Evolutionary conservation across 2,329 filamentous ascomycete species (phyloP).

Genomic region (Monosporascus sp.): DNA sequence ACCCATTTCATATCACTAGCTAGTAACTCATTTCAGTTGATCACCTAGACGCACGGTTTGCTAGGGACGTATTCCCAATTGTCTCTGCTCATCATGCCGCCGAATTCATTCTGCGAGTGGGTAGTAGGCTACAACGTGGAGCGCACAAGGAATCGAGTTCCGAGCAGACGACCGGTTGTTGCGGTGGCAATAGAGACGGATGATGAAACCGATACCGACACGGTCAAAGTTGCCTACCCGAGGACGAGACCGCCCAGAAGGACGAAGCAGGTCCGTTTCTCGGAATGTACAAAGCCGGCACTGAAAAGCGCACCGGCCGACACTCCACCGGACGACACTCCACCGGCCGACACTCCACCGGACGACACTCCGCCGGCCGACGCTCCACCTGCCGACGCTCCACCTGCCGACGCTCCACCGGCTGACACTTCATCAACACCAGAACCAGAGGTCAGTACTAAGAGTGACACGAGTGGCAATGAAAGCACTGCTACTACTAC

Average conservation of each 20-base stretch:
- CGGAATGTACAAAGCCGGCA: conserved; percentile 28
- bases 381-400: too few species aligned
- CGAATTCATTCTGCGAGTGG: conserved; percentile 35
- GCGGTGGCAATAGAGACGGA: conserved; percentile 44
- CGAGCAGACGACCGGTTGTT: conserved; percentile 12
- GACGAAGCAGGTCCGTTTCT: conserved; percentile 12
- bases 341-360: too few species aligned
- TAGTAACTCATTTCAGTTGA: too few species aligned
- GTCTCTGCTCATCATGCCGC: conserved; percentile 25
- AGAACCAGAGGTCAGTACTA: conserved; percentile 12
- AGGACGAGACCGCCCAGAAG: conserved; percentile 24
- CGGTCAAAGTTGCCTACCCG: conserved; percentile 43
- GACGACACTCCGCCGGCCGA: too few species aligned
- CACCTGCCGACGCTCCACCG: conserved; percentile 4
- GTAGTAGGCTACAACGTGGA: conserved; percentile 32
- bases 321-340: background rate
- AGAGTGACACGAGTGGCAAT: conserved; percentile 10
- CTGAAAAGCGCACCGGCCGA: conserved; percentile 27
- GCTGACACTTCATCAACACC: conserved; percentile 7
- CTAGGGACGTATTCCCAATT: background rate
- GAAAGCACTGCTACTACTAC: conserved; percentile 8
- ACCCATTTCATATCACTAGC: too few species aligned
- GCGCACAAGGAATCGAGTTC: conserved; percentile 1
- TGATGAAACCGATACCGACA: conserved; percentile 45
- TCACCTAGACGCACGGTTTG: too few species aligned